Evolutionary conservation across 257 asterid species (phyloP).

Genomic region (Cruciata laevipes): DNA sequence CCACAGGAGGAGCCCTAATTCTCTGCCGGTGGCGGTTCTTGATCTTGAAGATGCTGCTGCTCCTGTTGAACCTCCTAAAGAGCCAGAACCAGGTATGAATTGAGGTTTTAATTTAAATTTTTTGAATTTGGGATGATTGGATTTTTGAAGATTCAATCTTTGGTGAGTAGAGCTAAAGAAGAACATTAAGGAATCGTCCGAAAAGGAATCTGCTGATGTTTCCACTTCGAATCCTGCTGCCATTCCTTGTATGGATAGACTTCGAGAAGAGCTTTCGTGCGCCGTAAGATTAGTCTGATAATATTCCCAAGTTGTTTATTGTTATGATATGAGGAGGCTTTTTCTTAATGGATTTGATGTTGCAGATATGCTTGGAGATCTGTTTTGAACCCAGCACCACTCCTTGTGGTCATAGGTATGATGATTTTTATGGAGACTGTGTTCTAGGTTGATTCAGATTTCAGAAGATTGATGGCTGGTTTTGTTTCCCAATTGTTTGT

Average conservation of each 20-base stretch:
- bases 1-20: slow-evolving; percentile 43
- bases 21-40: slow-evolving; percentile 46
- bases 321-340: neutral
- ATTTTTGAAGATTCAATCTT: neutral
- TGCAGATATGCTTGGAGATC: slow-evolving; percentile 92
- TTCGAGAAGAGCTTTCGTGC: slow-evolving; percentile 96
- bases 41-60: slow-evolving; percentile 54
- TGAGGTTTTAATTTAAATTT: neutral
- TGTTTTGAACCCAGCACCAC: slow-evolving; percentile 97
- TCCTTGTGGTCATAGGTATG: slow-evolving; percentile 97
- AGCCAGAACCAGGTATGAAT: neutral
- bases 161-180: slow-evolving; percentile 29
- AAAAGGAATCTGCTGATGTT: slow-evolving; percentile 26
- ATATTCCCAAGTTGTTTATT: neutral
- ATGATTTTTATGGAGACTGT: too few species aligned
- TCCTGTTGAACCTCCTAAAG: slow-evolving; percentile 25
- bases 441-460: neutral
- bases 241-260: slow-evolving; percentile 73
- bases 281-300: slow-evolving; percentile 49
- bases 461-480: neutral
- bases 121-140: neutral
- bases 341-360: slow-evolving; percentile 6
- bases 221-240: slow-evolving; percentile 30
- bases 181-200: slow-evolving; percentile 18
- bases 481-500: slow-evolving; percentile 4